A percentile compares a stretch with the other conserved stretches of the same genome.
phyloP scores from a whole-genome alignment of 371 early-diverging fungal species.

The Mortierella polycephala region DNA sequence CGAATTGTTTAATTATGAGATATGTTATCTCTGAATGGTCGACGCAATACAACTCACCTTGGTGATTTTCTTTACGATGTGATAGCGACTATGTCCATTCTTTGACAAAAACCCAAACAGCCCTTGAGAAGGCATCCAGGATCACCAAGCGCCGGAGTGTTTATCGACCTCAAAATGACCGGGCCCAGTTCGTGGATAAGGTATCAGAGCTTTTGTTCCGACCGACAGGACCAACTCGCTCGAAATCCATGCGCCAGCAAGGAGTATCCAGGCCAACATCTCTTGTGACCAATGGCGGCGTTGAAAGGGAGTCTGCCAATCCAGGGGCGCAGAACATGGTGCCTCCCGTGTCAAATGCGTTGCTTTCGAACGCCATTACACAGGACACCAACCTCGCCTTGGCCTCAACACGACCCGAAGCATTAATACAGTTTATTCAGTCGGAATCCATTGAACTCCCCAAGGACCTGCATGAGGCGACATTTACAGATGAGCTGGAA shows the following conservation, averaged over 20 bases:
- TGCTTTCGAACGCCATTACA: slow-evolving; percentile 13
- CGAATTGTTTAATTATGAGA: neutral
- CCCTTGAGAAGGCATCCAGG: slow-evolving; percentile 39
- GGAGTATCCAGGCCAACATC: slow-evolving; percentile 37
- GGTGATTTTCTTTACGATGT: neutral
- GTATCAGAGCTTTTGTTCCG: slow-evolving; percentile 50
- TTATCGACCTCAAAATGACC: slow-evolving; percentile 38
- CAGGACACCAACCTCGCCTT: slow-evolving; percentile 43
- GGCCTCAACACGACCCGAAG: slow-evolving; percentile 42
- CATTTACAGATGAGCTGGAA: slow-evolving; percentile 66
- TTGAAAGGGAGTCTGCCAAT: slow-evolving; percentile 23
- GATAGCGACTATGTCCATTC: slow-evolving; percentile 31
- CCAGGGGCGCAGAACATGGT: slow-evolving; percentile 3
- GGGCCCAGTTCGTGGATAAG: slow-evolving; percentile 49
- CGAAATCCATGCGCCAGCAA: slow-evolving; percentile 38
- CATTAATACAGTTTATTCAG: slow-evolving; percentile 56
- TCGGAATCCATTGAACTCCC: slow-evolving; percentile 67
- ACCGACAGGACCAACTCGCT: slow-evolving; percentile 39
- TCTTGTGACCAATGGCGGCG: slow-evolving; percentile 8
- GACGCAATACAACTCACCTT: neutral
- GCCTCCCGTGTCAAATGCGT: slow-evolving; percentile 7
- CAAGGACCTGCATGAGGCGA: slow-evolving; percentile 52
- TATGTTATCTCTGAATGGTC: too few relatives aligned
- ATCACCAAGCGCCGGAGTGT: slow-evolving; percentile 41
- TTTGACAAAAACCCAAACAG: slow-evolving; percentile 17